phyloP scores from a whole-genome alignment of 768 basidiomycete species.

The Russula olivacea region DNA sequence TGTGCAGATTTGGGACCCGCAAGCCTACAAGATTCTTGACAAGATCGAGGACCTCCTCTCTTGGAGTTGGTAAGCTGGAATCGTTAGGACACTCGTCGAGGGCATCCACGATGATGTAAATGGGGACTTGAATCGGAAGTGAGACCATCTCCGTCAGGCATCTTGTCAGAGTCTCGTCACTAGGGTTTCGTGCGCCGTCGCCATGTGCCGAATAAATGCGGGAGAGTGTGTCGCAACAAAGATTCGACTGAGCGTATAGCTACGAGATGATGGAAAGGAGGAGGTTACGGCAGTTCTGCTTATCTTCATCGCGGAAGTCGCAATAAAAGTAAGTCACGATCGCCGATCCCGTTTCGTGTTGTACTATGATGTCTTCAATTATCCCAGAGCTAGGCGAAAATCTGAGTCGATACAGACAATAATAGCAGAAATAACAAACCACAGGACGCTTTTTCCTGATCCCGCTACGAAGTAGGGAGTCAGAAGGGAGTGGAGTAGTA shows the following conservation, averaged over 20 bases:
- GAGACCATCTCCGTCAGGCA: neutral
- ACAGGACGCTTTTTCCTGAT: neutral
- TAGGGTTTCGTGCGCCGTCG: neutral
- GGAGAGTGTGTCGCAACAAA: neutral
- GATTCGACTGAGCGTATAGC: neutral
- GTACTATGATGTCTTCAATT: neutral
- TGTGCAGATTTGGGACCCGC: neutral
- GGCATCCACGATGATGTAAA: neutral
- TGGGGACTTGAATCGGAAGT: neutral
- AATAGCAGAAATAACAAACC: neutral
- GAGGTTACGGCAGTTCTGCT: neutral
- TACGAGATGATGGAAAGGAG: neutral
- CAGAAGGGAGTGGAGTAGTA: too few relatives aligned
- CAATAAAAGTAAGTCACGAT: neutral
- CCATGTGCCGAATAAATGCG: neutral
- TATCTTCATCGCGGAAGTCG: constrained; percentile 3
- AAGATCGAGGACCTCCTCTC: neutral
- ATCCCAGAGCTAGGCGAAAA: neutral
- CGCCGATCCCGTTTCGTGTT: neutral
- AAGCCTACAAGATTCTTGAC: neutral
- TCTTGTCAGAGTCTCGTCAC: neutral
- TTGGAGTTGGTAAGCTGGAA: neutral
- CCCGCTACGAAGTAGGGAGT: neutral
- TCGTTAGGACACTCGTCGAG: constrained; percentile 1
- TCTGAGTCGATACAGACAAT: neutral